Evolutionary conservation across 768 basidiomycete genomes (phyloP).

Genomic region (Suillus americanus): DNA sequence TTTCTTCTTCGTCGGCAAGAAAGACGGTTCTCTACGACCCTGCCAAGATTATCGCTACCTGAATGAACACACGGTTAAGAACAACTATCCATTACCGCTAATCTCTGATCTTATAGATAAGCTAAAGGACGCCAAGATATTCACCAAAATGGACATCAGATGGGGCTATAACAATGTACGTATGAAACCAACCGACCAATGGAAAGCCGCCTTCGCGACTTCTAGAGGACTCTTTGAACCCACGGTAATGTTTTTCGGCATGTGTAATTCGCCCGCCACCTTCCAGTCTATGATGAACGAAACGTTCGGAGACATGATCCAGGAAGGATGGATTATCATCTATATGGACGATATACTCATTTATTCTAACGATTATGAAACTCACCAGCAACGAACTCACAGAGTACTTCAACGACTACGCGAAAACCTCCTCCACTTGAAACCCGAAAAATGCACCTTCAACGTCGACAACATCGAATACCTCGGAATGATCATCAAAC

Average conservation of each 20-base stretch:
- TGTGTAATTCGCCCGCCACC: constrained; percentile 13
- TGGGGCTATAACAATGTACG: not conserved
- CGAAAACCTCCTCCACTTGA: constrained; percentile 33
- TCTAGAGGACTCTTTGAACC: not conserved
- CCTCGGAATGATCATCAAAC: not conserved
- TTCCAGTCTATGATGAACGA: constrained; percentile 33
- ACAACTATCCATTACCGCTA: not conserved
- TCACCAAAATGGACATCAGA: constrained; percentile 17
- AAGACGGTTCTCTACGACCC: not conserved
- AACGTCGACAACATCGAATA: not conserved
- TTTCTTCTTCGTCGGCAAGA: constrained; percentile 11
- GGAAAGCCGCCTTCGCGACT: not conserved
- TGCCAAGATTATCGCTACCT: not conserved
- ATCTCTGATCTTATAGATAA: constrained; percentile 11
- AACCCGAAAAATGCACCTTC: not conserved
- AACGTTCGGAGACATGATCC: constrained; percentile 8
- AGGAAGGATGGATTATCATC: constrained; percentile 21
- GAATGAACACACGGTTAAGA: constrained; percentile 11
- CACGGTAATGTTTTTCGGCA: constrained; percentile 7
- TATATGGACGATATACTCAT: constrained; percentile 31
- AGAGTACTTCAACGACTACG: constrained; percentile 28
- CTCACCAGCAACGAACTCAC: constrained; percentile 13
- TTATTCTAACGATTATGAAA: constrained; percentile 10
- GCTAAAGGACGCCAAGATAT: constrained; percentile 10
- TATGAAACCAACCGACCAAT: not conserved